Evolutionary conservation across 257 asterid genomes (phyloP).

Genomic region (Petunia secreta): DNA sequence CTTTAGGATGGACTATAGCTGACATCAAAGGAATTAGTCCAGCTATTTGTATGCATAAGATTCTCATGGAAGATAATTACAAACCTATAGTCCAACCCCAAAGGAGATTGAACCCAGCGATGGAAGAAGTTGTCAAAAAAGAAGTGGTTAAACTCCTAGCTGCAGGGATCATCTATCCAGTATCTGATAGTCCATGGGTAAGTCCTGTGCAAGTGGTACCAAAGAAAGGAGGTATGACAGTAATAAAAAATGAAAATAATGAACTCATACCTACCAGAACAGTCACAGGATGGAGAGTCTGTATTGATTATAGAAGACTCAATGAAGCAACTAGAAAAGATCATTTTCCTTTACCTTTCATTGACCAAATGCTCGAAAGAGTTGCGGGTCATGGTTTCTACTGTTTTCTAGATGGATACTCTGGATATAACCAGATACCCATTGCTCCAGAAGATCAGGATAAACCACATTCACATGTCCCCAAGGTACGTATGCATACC

Average conservation of each 20-base stretch:
- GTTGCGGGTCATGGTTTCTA: not conserved
- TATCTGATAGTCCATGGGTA: too few relatives aligned
- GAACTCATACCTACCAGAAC: not conserved
- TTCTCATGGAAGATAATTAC: not conserved
- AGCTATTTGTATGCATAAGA: slow-evolving; percentile 8
- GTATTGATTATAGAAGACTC: slow-evolving; percentile 12
- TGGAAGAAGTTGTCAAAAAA: not conserved
- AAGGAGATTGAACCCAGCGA: not conserved
- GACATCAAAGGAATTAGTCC: too few relatives aligned
- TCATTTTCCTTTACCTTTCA: not conserved
- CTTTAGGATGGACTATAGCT: not conserved
- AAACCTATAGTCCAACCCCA: not conserved
- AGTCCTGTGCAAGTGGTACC: too few relatives aligned
- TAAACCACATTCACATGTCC: not conserved
- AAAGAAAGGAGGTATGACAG: too few relatives aligned
- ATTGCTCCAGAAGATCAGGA: too few relatives aligned
- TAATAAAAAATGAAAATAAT: too few relatives aligned
- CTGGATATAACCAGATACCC: not conserved
- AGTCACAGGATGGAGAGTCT: not conserved
- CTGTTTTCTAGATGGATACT: too few relatives aligned
- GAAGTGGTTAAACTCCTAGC: too few relatives aligned
- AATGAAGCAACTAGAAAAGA: slow-evolving; percentile 7
- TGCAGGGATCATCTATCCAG: not conserved
- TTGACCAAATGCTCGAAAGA: too few relatives aligned
- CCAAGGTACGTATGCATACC: not conserved